Evolutionary conservation across 352 stramenopile species (phyloP), one percentile per base, ranked within the genome.

Genomic region (Globisporangium viniferum): DNA sequence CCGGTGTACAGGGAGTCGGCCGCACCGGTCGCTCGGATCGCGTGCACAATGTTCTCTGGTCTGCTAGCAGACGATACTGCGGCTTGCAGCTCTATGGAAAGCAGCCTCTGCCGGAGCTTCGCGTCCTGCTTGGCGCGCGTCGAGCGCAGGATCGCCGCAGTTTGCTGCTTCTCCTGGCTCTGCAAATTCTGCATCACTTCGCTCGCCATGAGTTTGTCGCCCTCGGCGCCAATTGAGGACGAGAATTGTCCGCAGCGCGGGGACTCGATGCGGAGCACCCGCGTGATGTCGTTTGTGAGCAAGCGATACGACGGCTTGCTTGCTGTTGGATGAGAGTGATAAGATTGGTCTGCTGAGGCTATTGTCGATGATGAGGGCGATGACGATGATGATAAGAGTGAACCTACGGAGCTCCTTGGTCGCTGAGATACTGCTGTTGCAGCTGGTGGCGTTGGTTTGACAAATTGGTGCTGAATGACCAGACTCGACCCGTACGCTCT

Each of bases 401-500:
- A 14, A 24, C 22, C 14, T 33, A 31, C 22, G 3, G 62, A 44
- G 14, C 46, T 55, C 46, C 56, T 64, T 5, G 59, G 46, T 20
- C 53, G 7, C 3, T 41, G 54, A n/a, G 54, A n/a, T 7, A 3
- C 2, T 24, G 24, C 5, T 59, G 27, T 1, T 39, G 27, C 5
- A 20, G 36, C 15, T n/a, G 56, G 67, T 9, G 36, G 33, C 2
- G 49, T 36, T 6, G 73, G 49, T 31, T 66, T 77, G 22, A 64
- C 63, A 9, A 83, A 65, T 20, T 86, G 76, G 59, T 90, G 81
- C 63, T 90, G 81, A 51, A 90, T 90, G 12, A 90, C 76, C 36
- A 90, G 72, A 51, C 79, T 88, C 22, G 78, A 86, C 3, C 57
- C 46, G 24, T 57, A 67, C 27, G 46, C 67, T 36, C 69, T 63